Evolutionary conservation across 345 rosid species (phyloP).

Genomic region (Sapria himalayana): DNA sequence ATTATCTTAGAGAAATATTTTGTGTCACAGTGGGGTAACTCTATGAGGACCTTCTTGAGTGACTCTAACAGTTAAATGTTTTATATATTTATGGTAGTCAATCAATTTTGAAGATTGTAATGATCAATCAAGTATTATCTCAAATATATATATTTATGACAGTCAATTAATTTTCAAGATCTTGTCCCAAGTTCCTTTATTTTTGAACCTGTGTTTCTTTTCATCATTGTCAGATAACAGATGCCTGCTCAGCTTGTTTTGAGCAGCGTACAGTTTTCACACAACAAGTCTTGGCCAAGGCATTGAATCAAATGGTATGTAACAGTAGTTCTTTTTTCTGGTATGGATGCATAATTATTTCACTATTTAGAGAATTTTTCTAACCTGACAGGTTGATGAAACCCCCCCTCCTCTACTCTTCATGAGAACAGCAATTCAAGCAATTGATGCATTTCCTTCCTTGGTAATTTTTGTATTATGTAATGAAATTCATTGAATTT

Average conservation of each 20-base stretch:
- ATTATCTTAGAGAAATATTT: too few relatives aligned
- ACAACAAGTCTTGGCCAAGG: conserved; percentile 88
- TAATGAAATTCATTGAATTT: background rate
- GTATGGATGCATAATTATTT: conserved; percentile 2
- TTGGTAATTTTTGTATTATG: conserved; percentile 30
- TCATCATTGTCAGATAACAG: conserved; percentile 47
- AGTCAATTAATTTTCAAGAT: too few relatives aligned
- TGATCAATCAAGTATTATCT: too few relatives aligned
- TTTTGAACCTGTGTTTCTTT: too few relatives aligned
- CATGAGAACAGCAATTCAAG: conserved; percentile 97
- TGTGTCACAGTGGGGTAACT: too few relatives aligned
- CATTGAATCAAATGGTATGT: conserved; percentile 79
- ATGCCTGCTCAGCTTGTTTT: conserved; percentile 90
- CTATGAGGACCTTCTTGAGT: too few relatives aligned
- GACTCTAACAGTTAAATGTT: too few relatives aligned
- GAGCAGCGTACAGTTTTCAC: conserved; percentile 95
- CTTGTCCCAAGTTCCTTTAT: too few relatives aligned
- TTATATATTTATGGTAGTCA: too few relatives aligned
- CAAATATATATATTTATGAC: too few relatives aligned
- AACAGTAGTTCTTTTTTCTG: conserved; percentile 1
- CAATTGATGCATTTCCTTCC: conserved; percentile 83
- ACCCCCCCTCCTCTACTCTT: conserved; percentile 78
- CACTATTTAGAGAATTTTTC: conserved; percentile 9
- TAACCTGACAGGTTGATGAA: conserved; percentile 61
- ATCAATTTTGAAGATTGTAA: too few relatives aligned